Conservation (phyloP, 768 basidiomycete genomes). For the Boletus sp. region DNA sequence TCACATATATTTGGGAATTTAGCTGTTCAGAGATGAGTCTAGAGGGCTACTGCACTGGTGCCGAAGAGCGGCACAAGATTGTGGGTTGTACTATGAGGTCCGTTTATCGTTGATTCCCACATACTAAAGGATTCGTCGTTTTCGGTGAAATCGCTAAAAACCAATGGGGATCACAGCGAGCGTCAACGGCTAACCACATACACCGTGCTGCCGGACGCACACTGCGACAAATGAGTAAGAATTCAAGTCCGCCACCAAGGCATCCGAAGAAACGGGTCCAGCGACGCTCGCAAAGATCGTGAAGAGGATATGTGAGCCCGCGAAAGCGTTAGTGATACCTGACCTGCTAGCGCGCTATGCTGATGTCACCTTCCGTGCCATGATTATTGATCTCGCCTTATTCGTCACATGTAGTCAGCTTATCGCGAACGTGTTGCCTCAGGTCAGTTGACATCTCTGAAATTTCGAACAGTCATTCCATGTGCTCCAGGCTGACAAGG, state of each 20-base stretch:
- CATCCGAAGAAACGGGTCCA: slow-evolving; percentile 79
- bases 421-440: slow-evolving; percentile 78
- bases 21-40: no score
- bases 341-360: neutral
- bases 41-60: no score
- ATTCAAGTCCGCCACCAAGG: slow-evolving; percentile 84
- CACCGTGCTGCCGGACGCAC: slow-evolving; percentile 2
- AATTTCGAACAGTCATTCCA: slow-evolving; percentile 8
- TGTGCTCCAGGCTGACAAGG: slow-evolving; percentile 68
- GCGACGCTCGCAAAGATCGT: slow-evolving; percentile 74
- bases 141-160: slow-evolving; percentile 81
- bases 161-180: slow-evolving; percentile 89
- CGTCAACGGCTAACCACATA: slow-evolving; percentile 3
- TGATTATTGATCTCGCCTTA: slow-evolving; percentile 83
- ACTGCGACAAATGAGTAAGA: slow-evolving; percentile 77
- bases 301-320: slow-evolving; percentile 81
- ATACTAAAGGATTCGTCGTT: slow-evolving; percentile 57
- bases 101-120: no score
- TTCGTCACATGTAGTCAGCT: slow-evolving; percentile 84
- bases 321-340: slow-evolving; percentile 56
- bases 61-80: no score
- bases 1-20: no score
- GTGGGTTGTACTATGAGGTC: no score
- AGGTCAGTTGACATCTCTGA: slow-evolving; percentile 41
- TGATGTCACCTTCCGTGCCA: slow-evolving; percentile 50